Base-by-base conservation (phyloP, 352 stramenopile species). In the Phytophthora melonis region DNA sequence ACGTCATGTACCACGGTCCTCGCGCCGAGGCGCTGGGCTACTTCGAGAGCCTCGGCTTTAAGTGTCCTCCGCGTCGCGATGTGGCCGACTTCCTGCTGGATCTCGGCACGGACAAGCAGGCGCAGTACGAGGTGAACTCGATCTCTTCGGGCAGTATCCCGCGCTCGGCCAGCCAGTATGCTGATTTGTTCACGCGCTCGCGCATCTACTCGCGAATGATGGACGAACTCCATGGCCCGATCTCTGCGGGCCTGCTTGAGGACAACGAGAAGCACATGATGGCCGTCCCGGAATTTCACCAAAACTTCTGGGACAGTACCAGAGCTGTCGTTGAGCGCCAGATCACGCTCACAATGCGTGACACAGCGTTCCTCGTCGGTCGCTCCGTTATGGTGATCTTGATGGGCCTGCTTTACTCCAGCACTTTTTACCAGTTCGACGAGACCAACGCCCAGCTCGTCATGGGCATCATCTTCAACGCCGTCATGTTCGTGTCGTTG, bases 1-100 rank as follows among this genome's bases (percentile, higher is more conserved):
- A 85, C 21, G 70, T 98, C 13, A 92, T 98, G 63, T 99, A 97
- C 68, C 78, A 80, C 94, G 67, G 79, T 89, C 65, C 90, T 65
- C 75, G 78, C 75, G 68, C 92, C 71, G n/a, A 54, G 19, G 47
- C 19, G 18, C 47, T 54, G 47, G 47, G 19, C 19, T 96, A 98
- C 73, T 98, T 98, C 68, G 66, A 80, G 30, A 52, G 52, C 11
- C 54, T 95, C 9, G 89, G 89, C 14, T 88, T 87, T 54, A 68
- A 61, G 50, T 49, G 55, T 32, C 55, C 55, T 52, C 55, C 55
- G n/a, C 55, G n/a, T 19, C 55, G 55, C 13, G 55, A 62, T 18
- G 55, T 62, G 55, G 55, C 55, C 7, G 55, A 62, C 30, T 62
- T 62, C 34, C 19, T 62, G 9, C 19, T 62, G n/a, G 55, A 62